Conservation (phyloP, 2,329 filamentous ascomycete species). For the Colletotrichum sp. region DNA sequence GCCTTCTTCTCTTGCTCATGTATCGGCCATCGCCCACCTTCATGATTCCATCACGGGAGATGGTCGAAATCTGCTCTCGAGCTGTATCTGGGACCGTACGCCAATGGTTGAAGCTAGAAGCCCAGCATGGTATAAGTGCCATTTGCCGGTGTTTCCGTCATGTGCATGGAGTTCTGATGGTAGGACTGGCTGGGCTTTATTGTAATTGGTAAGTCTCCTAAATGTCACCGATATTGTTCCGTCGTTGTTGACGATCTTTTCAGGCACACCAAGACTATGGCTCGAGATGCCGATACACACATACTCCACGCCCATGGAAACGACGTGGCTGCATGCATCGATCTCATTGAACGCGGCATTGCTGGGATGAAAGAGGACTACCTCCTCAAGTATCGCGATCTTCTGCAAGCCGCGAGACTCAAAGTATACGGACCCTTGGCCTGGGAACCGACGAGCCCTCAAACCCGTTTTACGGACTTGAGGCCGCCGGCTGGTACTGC, state of each 20-base stretch:
- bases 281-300: neutral
- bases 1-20: slow-evolving; percentile 24
- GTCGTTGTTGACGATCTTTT: neutral
- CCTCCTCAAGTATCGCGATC: slow-evolving; percentile 5
- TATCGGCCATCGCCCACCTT: slow-evolving; percentile 28
- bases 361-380: neutral
- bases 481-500: neutral
- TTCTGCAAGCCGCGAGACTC: slow-evolving; percentile 18
- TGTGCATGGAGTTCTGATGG: slow-evolving; percentile 25
- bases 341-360: slow-evolving; percentile 14
- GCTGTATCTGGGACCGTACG: slow-evolving; percentile 24
- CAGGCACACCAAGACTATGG: slow-evolving; percentile 4
- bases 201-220: slow-evolving; percentile 26
- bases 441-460: neutral
- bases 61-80: slow-evolving; percentile 26
- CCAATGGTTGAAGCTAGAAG: slow-evolving; percentile 24
- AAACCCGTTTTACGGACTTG: neutral
- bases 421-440: slow-evolving; percentile 18
- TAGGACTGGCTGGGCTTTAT: slow-evolving; percentile 26
- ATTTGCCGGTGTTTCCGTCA: slow-evolving; percentile 25
- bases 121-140: slow-evolving; percentile 20
- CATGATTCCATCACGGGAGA: slow-evolving; percentile 27
- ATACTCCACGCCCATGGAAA: slow-evolving; percentile 3
- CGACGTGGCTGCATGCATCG: slow-evolving; percentile 19
- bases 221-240: neutral